Evolutionary conservation across 2,329 filamentous ascomycete genomes (phyloP), one percentile per base, ranked within the genome.

Genomic region (Beauveria brongniartii): DNA sequence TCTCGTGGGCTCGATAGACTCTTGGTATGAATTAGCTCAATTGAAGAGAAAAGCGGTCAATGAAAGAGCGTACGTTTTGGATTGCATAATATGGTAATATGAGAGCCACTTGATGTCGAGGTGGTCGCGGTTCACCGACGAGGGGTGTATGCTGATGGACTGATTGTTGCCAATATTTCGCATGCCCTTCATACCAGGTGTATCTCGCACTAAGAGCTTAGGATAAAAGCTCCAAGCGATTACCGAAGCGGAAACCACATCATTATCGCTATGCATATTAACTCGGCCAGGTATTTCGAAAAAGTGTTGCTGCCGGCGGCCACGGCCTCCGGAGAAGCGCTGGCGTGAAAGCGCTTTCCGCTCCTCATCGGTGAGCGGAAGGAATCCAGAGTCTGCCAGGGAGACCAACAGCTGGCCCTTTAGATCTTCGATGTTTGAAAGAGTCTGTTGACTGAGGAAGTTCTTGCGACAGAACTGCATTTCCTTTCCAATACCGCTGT

Each of bases 81-180:
- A 89, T 73, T 97, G 92, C 91, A 97, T 96, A 65, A 97, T 96
- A 72, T 96, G 90, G 75, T 97, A 97, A 73, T 96, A 99, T 0
- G 90, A 94, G 50, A 99, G 77, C 86, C 91, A 97, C 69, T 86
- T 88, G 44, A 92, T 77, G 46, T 86, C 83, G 52, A 80, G 77
- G 63, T 78, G 79, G 8, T 80, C 82, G 70, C 92, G 92, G 73
- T 97, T 97, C 65, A 99, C 90, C 1, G 91, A 96, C 0, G 88
- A 90, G 1, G 92, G 90, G 66, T 96, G 91, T 22, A 99, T 78
- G 61, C 86, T 91, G 67, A 99, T 92, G 50, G 84, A 83, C 73
- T 97, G 93, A 71, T 95, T 97, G 75, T 96, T 97, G 57, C 90
- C 86, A 63, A 97, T 86, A 66, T 97, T 97, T 60, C 92, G 87